Conservation (phyloP, 257 asterid genomes). For the Pogostemon cablin region DNA sequence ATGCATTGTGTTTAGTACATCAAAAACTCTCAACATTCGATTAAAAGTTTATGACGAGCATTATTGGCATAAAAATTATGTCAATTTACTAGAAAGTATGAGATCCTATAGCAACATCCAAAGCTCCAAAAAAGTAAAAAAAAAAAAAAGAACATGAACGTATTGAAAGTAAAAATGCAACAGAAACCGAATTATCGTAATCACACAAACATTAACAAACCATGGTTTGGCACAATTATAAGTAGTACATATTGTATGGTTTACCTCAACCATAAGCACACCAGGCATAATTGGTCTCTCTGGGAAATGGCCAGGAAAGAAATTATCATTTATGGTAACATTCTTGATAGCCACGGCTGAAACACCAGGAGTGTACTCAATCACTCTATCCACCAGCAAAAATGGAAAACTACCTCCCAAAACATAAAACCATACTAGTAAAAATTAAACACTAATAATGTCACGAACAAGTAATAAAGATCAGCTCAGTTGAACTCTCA, state of each 20-base stretch:
- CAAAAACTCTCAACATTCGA: not conserved
- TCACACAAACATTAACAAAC: not conserved
- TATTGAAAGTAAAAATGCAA: not conserved
- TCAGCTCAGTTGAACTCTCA: conserved; percentile 33
- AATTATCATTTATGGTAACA: conserved; percentile 83
- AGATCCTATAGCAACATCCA: not conserved
- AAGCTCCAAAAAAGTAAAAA: conserved; percentile 2
- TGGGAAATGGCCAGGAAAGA: conserved; percentile 93
- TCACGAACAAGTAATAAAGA: not conserved
- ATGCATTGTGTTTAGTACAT: not conserved
- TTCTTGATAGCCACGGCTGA: conserved; percentile 92
- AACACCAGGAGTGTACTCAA: conserved; percentile 79
- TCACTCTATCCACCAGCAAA: conserved; percentile 84
- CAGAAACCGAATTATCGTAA: conserved; percentile 1
- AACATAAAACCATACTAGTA: conserved; percentile 10
- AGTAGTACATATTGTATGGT: conserved; percentile 1
- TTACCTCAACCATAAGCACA: conserved; percentile 94
- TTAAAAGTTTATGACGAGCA: too few species aligned
- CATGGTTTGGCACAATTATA: not conserved
- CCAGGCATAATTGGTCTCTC: conserved; percentile 98
- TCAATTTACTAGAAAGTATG: too few species aligned
- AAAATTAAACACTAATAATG: conserved; percentile 23
- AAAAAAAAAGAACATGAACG: not conserved
- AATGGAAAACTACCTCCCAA: conserved; percentile 65
- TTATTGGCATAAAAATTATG: not conserved